These are phyloP conservation scores for Diaporthe vaccinii DNA, from an alignment of 2,329 filamentous ascomycete species.

Conservation along the genomic window DNA sequence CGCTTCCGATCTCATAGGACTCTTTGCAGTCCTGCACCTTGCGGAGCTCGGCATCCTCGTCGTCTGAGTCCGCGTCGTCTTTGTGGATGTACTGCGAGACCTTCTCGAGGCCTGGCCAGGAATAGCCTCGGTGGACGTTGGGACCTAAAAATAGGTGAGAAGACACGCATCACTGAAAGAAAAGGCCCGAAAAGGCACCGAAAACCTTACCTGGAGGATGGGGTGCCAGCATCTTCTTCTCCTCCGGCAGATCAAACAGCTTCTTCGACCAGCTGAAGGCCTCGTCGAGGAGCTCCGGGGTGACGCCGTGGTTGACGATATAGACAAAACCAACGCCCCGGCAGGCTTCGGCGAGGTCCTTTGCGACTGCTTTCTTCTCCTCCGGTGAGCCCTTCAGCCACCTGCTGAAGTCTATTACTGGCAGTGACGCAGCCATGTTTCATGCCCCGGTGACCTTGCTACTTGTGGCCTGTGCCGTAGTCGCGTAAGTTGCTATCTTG, in stretches of 20 bases:
- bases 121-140: constrained; percentile 43
- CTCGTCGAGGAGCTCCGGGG: constrained; percentile 51
- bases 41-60: constrained; percentile 38
- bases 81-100: constrained; percentile 44
- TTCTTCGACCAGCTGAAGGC: constrained; percentile 48
- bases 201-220: constrained; percentile 48
- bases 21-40: constrained; percentile 48
- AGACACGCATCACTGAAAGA: neutral
- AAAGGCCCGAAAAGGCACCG: neutral
- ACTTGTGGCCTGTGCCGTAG: neutral
- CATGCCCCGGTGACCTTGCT: neutral
- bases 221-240: constrained; percentile 53
- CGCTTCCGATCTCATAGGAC: constrained; percentile 45
- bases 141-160: constrained; percentile 32
- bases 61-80: constrained; percentile 35
- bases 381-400: constrained; percentile 35
- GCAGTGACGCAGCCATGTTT: constrained; percentile 28
- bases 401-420: constrained; percentile 40
- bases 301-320: constrained; percentile 52
- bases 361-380: constrained; percentile 30
- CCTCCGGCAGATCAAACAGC: constrained; percentile 49
- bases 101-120: constrained; percentile 45
- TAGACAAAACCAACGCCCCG: constrained; percentile 52
- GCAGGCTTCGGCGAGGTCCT: constrained; percentile 47
- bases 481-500: accelerated